Conservation (phyloP, 495 filamentous ascomycete species). For the Barbatosphaeria neglecta region DNA sequence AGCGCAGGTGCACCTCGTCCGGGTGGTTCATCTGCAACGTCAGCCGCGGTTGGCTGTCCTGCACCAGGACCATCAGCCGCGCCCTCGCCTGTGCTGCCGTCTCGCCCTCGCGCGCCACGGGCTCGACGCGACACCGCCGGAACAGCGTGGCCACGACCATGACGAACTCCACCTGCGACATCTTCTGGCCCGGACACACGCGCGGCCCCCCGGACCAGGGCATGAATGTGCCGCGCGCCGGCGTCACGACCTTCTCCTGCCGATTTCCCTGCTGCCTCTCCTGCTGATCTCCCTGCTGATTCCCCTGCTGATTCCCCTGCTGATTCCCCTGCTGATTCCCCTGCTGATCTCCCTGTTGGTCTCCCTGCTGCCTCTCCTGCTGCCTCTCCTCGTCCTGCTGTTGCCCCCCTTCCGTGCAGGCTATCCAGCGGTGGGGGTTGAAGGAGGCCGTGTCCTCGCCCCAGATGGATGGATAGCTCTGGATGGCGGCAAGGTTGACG, state of each 20-base stretch:
- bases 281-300: no score
- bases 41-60: conserved; percentile 20
- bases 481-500: conserved; percentile 41
- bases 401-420: not conserved
- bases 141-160: conserved; percentile 29
- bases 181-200: conserved; percentile 36
- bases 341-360: no score
- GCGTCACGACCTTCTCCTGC: conserved; percentile 9
- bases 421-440: conserved; percentile 42
- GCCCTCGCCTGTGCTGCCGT: conserved; percentile 9
- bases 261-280: no score
- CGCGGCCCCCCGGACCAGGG: conserved; percentile 33
- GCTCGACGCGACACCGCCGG: conserved; percentile 12
- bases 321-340: no score
- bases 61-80: conserved; percentile 10
- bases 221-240: conserved; percentile 25
- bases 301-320: no score
- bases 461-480: conserved; percentile 37
- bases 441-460: conserved; percentile 39
- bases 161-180: conserved; percentile 40
- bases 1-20: conserved; percentile 10
- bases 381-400: conserved; percentile 6
- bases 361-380: no score
- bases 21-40: conserved; percentile 25
- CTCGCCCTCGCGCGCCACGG: conserved; percentile 17